These are phyloP conservation scores for Solanum hybrid DNA, from an alignment of 305 asterid genomes.

Conservation along the genomic window DNA sequence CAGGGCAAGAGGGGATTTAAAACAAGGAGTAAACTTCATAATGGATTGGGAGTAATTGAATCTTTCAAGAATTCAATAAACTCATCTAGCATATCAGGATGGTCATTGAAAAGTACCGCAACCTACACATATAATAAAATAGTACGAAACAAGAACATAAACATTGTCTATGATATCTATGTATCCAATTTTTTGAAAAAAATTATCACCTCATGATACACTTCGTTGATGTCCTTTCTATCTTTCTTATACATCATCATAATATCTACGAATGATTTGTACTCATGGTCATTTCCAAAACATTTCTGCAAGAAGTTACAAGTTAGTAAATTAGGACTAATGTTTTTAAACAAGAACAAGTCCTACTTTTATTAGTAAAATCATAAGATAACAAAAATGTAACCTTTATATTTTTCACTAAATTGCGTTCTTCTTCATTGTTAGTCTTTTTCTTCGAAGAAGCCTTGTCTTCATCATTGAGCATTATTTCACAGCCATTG, in stretches of 20 bases:
- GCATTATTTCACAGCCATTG: too few relatives aligned
- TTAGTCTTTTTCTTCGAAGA: too few relatives aligned
- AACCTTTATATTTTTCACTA: too few relatives aligned
- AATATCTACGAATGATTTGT: background rate
- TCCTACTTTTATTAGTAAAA: too few relatives aligned
- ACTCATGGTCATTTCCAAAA: too few relatives aligned
- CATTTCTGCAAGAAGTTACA: too few relatives aligned
- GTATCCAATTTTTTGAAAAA: background rate
- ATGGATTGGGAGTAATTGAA: background rate
- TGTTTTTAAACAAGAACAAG: too few relatives aligned
- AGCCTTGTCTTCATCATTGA: too few relatives aligned
- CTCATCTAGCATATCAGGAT: background rate
- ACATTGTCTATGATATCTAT: background rate
- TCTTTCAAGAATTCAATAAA: background rate
- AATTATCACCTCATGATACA: background rate
- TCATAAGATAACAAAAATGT: too few relatives aligned
- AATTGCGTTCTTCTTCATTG: too few relatives aligned
- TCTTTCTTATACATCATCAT: background rate
- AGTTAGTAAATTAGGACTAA: background rate
- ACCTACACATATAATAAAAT: background rate
- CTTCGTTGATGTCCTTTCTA: background rate
- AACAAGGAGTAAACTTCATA: background rate
- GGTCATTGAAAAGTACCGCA: background rate
- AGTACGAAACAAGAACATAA: background rate
- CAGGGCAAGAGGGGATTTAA: background rate